Evolutionary conservation across 257 asterid genomes (phyloP), one percentile per base, ranked within the genome.

Genomic region (Plantago major): DNA sequence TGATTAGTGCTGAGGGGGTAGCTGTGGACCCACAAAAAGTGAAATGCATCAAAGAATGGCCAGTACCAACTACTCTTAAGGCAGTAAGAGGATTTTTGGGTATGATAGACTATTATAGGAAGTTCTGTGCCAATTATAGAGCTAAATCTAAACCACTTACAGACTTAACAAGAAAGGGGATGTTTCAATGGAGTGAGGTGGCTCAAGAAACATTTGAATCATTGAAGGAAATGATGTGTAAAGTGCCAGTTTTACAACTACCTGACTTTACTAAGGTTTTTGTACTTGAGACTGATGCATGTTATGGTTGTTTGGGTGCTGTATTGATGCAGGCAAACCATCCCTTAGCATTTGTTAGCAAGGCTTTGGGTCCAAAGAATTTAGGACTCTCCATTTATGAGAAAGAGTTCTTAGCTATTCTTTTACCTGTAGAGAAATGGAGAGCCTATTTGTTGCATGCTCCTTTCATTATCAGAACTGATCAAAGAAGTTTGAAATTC

Each of bases 251-350:
- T 0, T 38, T 19, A 19, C 8, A 37, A 3, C 55, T 49, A 2
- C 55, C 60, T 13, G 11, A 33, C 46, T 66, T 46, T 5, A 7
- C 0, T 14, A 1, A 43, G 9, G 7, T 64, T 0, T 56, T 56
- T 12, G 4, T 7, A 15, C 28, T 44, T 6, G 55, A 65, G n/a
- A n/a, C n/a, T n/a, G n/a, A n/a, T n/a, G n/a, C n/a, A n/a, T n/a
- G n/a, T n/a, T n/a, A n/a, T n/a, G 19, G 43, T 15, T 6, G 64
- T 11, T 11, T 65, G 5, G 55, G 69, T 30, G 69, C 45, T 9
- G 55, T 65, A 0, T 16, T 65, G 4, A 22, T 17, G 55, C 63
- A 65, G 15, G 42, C 26, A 14, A 17, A 5, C 1, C 15, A 54
- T 16, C 62, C 62, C 3, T 10, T 55, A 0, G 19, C 44, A 7